Conservation (phyloP, 345 rosid genomes). For the Schrenkiella parvula region DNA sequence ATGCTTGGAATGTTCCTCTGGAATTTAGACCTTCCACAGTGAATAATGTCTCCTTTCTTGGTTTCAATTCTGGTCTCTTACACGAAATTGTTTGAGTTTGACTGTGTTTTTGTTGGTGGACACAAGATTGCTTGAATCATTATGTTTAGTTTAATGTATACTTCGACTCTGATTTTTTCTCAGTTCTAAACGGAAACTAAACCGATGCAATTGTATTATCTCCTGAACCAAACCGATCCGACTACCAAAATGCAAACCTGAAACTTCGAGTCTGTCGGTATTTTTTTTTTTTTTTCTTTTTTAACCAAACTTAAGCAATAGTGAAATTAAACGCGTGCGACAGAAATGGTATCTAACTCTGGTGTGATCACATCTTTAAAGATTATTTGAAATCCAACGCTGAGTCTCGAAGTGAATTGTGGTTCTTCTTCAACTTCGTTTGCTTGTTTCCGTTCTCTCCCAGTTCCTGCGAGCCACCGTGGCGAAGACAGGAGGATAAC, state of each 20-base stretch:
- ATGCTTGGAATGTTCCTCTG: slow-evolving; percentile 67
- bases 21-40: slow-evolving; percentile 85
- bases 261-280: no score
- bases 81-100: slow-evolving; percentile 18
- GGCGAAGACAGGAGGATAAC: not conserved
- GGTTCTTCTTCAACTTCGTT: not conserved
- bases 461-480: not conserved
- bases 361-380: not conserved
- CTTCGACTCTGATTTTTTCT: not conserved
- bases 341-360: not conserved
- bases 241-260: not conserved
- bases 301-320: no score
- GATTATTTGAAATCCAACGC: not conserved
- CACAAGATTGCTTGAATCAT: not conserved
- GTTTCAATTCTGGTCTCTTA: slow-evolving; percentile 60
- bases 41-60: slow-evolving; percentile 51
- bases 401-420: not conserved
- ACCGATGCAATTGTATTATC: not conserved
- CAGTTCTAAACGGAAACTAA: not conserved
- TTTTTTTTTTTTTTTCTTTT: no score
- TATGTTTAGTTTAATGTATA: not conserved
- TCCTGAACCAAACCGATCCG: not conserved
- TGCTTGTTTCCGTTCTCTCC: not conserved
- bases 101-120: not conserved
- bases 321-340: not conserved